Conservation (phyloP, 306 rosid species). For the Vigna nakashimae region DNA sequence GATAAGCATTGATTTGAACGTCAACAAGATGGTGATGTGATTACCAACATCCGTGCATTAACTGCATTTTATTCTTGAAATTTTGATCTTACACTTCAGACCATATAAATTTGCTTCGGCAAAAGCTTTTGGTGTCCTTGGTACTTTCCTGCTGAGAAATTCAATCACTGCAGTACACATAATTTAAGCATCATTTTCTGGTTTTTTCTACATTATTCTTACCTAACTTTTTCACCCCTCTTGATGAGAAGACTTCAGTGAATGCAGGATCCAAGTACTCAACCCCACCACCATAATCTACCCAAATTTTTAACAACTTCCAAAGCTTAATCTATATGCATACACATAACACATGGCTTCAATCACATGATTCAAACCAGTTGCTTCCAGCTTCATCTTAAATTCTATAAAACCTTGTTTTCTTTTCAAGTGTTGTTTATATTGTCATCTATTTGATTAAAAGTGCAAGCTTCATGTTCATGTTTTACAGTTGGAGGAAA, state of each 20-base stretch:
- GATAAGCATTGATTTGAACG: too few relatives aligned
- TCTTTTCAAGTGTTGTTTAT: not conserved
- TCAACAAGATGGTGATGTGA: not conserved
- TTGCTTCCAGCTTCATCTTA: not conserved
- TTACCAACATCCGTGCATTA: not conserved
- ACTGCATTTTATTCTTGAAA: not conserved
- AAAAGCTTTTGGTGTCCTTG: not conserved
- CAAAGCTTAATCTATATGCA: not conserved
- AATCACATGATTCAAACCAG: not conserved
- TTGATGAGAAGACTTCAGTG: not conserved
- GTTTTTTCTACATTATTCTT: not conserved
- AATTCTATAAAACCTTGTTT: not conserved
- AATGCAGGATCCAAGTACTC: not conserved
- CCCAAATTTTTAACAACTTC: not conserved
- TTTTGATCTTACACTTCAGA: not conserved
- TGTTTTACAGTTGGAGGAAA: slow-evolving; percentile 62
- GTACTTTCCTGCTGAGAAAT: not conserved
- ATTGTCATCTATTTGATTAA: slow-evolving; percentile 3
- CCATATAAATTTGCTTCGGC: not conserved
- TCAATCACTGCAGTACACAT: not conserved
- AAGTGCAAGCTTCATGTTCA: not conserved
- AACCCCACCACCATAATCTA: not conserved
- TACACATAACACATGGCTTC: not conserved
- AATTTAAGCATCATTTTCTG: not conserved
- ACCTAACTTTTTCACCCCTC: not conserved